Evolutionary conservation across 1,284 basidiomycete species (phyloP).

Genomic region (Agaricales sp.): DNA sequence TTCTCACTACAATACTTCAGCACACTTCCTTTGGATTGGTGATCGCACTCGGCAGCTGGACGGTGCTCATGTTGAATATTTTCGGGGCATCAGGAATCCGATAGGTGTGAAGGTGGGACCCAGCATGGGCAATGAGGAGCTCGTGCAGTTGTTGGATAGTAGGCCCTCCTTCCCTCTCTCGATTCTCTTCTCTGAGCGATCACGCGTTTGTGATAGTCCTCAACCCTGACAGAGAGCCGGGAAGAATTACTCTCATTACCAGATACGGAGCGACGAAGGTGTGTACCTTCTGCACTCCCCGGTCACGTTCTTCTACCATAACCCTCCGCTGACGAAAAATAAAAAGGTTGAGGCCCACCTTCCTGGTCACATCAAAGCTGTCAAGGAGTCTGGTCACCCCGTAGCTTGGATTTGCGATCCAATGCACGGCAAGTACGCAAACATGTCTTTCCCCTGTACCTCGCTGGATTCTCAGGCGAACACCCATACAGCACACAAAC

Average conservation of each 20-base stretch:
- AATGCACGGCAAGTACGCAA: conserved; percentile 87
- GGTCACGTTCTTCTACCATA: too few relatives aligned
- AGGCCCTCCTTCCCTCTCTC: conserved; percentile 25
- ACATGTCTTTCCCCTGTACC: conserved; percentile 4
- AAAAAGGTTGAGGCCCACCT: conserved; percentile 72
- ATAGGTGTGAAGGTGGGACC: conserved; percentile 97
- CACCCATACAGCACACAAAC: conserved; percentile 61
- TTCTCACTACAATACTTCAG: conserved; percentile 77
- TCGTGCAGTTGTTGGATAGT: conserved; percentile 77
- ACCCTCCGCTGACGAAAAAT: too few relatives aligned
- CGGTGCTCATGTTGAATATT: conserved; percentile 94
- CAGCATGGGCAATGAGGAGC: conserved; percentile 71
- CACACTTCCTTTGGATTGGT: conserved; percentile 96
- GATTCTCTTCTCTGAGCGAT: too few relatives aligned
- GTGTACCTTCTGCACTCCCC: conserved; percentile 5
- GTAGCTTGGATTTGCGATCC: conserved; percentile 95
- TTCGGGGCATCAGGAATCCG: conserved; percentile 90
- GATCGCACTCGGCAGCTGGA: conserved; percentile 91
- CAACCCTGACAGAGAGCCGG: conserved; percentile 77
- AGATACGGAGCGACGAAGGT: conserved; percentile 89
- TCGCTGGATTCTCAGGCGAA: neutral
- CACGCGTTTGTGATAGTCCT: conserved; percentile 43
- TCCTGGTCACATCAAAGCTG: conserved; percentile 75
- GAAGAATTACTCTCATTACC: conserved; percentile 86
- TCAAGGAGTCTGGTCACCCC: conserved; percentile 73